Evolutionary conservation across 78 protist genomes (phyloP), one percentile per base, ranked within the genome.

Genomic region (Dictyostelium capitatum): DNA sequence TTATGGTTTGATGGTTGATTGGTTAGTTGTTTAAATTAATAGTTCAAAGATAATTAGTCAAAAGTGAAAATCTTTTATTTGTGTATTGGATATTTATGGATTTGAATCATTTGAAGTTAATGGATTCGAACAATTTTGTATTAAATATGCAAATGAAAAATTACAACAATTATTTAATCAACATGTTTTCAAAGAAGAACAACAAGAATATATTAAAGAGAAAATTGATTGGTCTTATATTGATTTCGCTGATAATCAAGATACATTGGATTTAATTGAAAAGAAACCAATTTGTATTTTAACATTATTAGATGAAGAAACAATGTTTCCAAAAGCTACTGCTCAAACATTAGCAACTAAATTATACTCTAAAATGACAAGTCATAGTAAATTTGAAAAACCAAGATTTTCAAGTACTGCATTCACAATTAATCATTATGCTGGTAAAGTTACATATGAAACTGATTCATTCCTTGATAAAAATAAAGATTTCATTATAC

Each of bases 1-100:
- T n/a, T n/a, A n/a, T n/a, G n/a, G n/a, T n/a, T n/a, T n/a, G n/a
- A n/a, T n/a, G n/a, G n/a, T n/a, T n/a, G n/a, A n/a, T 10, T 10
- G 7, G 56, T 7, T 51, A 10, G 7, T 51, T 11, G 10, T 11
- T 51, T 10, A 7, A 51, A 51, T 51, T 10, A 51, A 51, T 19
- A 78, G 30, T 65, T 64, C 20, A n/a, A n/a, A n/a, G n/a, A n/a
- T n/a, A n/a, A n/a, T n/a, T n/a, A n/a, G n/a, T n/a, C n/a, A n/a
- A n/a, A n/a, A n/a, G n/a, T 59, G 37, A 0, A 91, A 91, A 37
- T 10, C 67, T 37, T 94, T 54, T 75, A 95, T 98, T 65, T 99
- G 99, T 43, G 64, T 98, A 12, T 94, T 99, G 47, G 99, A 99
- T 75, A 99, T 99, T 59, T 99, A 97, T 73, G 99, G 99, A 25